Evolutionary conservation across 2,329 filamentous ascomycete species (phyloP).

Genomic region (Diaporthe sp.): DNA sequence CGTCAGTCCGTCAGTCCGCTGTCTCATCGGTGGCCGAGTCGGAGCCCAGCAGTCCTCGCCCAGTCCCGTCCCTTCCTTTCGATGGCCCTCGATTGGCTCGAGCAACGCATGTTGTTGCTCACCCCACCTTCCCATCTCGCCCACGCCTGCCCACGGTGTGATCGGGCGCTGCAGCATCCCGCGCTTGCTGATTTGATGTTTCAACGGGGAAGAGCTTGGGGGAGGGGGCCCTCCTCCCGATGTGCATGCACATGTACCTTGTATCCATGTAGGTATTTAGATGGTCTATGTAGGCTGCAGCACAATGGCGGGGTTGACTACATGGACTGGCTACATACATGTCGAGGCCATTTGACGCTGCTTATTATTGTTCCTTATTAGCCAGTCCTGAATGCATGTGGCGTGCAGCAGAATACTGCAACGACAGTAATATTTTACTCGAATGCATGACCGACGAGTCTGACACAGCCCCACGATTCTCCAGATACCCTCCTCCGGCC

Average conservation of each 20-base stretch:
- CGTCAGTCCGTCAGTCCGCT: constrained; percentile 5
- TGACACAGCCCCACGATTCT: constrained; percentile 19
- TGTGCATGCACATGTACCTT: background rate
- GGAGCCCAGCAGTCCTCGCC: constrained; percentile 7
- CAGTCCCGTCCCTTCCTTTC: background rate
- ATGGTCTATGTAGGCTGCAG: background rate
- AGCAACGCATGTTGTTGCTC: background rate
- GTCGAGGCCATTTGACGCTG: background rate
- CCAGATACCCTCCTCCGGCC: constrained; percentile 21
- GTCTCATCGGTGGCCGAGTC: constrained; percentile 28
- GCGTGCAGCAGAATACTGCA: background rate
- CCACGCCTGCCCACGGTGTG: constrained; percentile 13
- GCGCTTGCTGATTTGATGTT: constrained; percentile 15
- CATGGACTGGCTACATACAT: background rate
- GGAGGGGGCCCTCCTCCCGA: background rate
- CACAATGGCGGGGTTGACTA: constrained; percentile 4
- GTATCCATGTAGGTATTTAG: background rate
- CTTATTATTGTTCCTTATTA: background rate
- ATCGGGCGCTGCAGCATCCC: constrained; percentile 23
- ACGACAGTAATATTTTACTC: background rate
- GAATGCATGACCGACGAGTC: constrained; percentile 24
- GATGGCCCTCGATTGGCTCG: constrained; percentile 20
- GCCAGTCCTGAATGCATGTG: background rate
- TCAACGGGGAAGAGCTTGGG: background rate
- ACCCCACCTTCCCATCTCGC: constrained; percentile 4